These are phyloP conservation scores for Geotrichum phurueaensis DNA, from an alignment of 1,139 yeast genomes.

Conservation along the genomic window DNA sequence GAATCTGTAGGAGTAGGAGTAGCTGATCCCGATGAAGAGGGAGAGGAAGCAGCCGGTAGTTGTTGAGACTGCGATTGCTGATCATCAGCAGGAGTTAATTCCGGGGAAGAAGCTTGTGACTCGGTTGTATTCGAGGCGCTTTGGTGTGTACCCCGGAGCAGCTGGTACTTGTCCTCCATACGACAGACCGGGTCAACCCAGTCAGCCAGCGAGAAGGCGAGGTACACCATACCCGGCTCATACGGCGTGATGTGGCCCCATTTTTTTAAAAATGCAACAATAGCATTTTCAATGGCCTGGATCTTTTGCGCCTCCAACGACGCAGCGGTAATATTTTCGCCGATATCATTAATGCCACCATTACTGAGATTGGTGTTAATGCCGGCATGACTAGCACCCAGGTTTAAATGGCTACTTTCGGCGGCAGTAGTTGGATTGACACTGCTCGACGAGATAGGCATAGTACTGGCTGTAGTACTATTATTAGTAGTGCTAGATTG, in stretches of 20 bases:
- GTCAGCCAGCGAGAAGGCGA: slow-evolving; percentile 80
- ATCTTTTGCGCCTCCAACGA: slow-evolving; percentile 6
- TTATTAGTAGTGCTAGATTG: neutral
- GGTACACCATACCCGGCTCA: slow-evolving; percentile 80
- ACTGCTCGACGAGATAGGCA: neutral
- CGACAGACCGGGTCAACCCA: slow-evolving; percentile 64
- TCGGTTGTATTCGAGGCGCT: slow-evolving; percentile 5
- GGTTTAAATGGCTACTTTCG: neutral
- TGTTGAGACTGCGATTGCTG: neutral
- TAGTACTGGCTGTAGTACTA: neutral
- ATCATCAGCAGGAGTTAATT: slow-evolving; percentile 3
- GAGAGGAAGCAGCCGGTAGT: neutral
- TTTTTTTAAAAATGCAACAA: slow-evolving; percentile 58
- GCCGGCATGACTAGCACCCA: neutral
- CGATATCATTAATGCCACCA: neutral
- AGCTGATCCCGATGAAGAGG: slow-evolving; percentile 6
- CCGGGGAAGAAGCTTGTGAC: slow-evolving; percentile 7
- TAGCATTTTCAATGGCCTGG: slow-evolving; percentile 49
- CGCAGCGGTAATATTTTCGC: neutral
- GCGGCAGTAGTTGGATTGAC: neutral
- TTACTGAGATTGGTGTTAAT: neutral
- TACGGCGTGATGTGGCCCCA: slow-evolving; percentile 79
- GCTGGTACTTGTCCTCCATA: slow-evolving; percentile 5
- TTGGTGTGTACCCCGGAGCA: neutral
- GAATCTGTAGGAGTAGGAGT: slow-evolving; percentile 4